Base-by-base conservation (phyloP, 352 stramenopile genomes). In the Globisporangium apiculatum region DNA sequence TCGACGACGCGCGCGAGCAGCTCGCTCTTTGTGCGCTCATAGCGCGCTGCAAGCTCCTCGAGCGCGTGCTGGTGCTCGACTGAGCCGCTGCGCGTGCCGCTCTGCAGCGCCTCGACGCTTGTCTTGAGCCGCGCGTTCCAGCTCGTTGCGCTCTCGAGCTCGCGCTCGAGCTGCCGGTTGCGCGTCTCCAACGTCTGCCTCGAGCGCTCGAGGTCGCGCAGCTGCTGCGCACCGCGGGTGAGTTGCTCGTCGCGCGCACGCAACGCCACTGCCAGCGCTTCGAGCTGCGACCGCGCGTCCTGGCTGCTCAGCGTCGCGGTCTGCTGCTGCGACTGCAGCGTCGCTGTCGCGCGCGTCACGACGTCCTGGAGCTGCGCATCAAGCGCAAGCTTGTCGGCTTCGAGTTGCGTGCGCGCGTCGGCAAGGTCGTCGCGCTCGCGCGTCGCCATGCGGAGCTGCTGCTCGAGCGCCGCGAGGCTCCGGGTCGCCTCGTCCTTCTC, bases 401-500 rank as follows among this genome's bases (percentile, higher is more conserved):
- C 75, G 8, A 82, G 66, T 43, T 72, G 75, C 46, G 64, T 68
- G 17, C 76, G 62, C 3, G 58, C 64, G 17, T 72, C 59, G 37
- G 68, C 9, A 0, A 76, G 51, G 8, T 68, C 43, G 60, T 69
- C 66, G 36, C 72, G 75, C 38, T 77, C 70, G 35, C 69, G 69
- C 15, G 58, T 48, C 38, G 71, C 56, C 7, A 58, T 57, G 35
- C 66, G 64, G 40, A 87, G 24, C 57, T 91, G 76, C 37, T 62
- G 64, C 56, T 89, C 79, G 14, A 88, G 51, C 0, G 65, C 58
- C 43, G 67, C 61, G 18, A 88, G 61, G 7, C 72, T 81, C 24
- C 73, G 73, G 31, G 72, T 83, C 53, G 79, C 48, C 9, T 83
- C 76, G 59, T 89, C 79, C 52, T 87, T 91, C 47, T 91, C 81